phyloP scores from a whole-genome alignment of 345 rosid species.

The Fremontodendron californicum region DNA sequence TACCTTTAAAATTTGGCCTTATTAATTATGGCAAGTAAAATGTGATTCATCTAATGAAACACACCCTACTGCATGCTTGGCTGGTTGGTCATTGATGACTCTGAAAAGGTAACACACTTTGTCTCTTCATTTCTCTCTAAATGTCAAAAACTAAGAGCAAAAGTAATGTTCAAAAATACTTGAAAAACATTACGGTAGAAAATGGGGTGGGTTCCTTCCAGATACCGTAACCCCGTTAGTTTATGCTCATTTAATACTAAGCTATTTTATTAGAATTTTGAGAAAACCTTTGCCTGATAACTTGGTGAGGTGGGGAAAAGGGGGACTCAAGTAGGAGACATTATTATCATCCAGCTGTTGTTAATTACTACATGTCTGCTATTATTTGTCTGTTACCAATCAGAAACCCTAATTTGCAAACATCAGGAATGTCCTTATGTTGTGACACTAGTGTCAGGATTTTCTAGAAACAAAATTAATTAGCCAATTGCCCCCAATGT shows the following conservation, averaged over 20 bases:
- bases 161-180: background rate
- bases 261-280: too few species aligned
- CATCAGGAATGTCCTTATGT: background rate
- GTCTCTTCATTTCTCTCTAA: background rate
- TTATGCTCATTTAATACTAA: background rate
- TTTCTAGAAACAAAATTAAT: background rate
- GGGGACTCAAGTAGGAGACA: background rate
- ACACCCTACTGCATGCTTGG: background rate
- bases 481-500: background rate
- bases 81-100: background rate
- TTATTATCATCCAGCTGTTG: background rate
- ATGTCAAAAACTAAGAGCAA: background rate
- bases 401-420: background rate
- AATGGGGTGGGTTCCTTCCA: background rate
- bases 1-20: background rate
- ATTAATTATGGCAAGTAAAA: background rate
- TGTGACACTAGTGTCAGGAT: background rate
- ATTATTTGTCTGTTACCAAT: background rate
- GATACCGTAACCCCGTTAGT: background rate
- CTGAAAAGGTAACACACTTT: background rate
- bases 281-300: background rate
- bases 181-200: background rate
- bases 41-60: background rate
- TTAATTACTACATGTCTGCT: background rate
- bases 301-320: background rate